Evolutionary conservation across 1,284 basidiomycete species (phyloP), one percentile per base, ranked within the genome.

Genomic region (Gymnopus androsaceus): DNA sequence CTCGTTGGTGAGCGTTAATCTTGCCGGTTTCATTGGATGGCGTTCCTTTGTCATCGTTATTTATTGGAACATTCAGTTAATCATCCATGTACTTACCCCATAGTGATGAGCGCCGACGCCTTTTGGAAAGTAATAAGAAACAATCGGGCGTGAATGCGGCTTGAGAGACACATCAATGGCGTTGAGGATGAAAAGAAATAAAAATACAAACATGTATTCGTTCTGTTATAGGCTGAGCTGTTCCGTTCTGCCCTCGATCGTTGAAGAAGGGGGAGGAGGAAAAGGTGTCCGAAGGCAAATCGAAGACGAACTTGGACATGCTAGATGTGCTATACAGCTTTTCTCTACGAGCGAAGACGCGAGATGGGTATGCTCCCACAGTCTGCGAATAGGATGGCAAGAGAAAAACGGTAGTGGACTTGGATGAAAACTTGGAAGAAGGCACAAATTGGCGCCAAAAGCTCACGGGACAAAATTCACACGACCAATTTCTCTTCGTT

Each of bases 11-110:
- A 99, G 73, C 3, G 95, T 95, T 9, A 99, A 75, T 14, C 97
- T 83, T 61, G 98, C 94, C 1, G 96, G 96, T 69, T 98, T 97
- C 96, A 99, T 99, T 2, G 96, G 97, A 77, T 99, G 96, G 44
- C 90, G 82, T 82, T 98, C 94, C 91, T 95, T 68, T 28, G 38
- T 31, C 9, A 48, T 48, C 31, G 12, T 33, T 19, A 34, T 17
- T 2, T 37, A 42, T 28, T 21, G 21, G 17, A 11, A 23, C 9
- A 34, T 34, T 8, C 14, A n/a, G 27, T 4, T n/a, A 5, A 28
- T 44, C 21, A 50, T 3, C 34, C 28, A 23, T 15, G 17, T 37
- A 73, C 85, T 57, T 75, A 95, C 95, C 58, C 95, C 95, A 75
- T 95, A 97, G 69, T 98, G 95, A 71, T 95, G 94, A 64, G 94